phyloP scores from a whole-genome alignment of 306 rosid species.

The Malus orientalis region DNA sequence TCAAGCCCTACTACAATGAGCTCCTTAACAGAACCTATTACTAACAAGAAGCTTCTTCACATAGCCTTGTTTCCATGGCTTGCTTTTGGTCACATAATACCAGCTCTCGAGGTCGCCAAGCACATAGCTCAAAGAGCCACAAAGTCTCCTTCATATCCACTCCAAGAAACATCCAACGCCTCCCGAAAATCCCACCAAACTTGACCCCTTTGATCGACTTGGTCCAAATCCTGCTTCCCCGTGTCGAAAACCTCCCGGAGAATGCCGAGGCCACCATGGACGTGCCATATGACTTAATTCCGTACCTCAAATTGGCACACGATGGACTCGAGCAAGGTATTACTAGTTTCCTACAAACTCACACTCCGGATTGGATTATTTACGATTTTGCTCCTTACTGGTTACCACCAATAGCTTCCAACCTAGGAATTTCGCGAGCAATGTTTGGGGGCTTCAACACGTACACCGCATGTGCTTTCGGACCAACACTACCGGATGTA shows the following conservation, averaged over 20 bases:
- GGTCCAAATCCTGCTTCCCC: slow-evolving; percentile 16
- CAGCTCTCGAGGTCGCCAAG: slow-evolving; percentile 31
- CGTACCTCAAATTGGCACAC: slow-evolving; percentile 32
- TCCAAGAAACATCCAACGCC: slow-evolving; percentile 40
- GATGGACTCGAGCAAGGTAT: slow-evolving; percentile 37
- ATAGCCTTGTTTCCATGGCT: slow-evolving; percentile 44
- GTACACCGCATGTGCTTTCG: background rate
- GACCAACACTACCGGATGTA: background rate
- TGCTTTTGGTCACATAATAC: slow-evolving; percentile 40
- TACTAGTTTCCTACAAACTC: slow-evolving; percentile 13
- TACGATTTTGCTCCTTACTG: slow-evolving; percentile 33
- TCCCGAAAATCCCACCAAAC: slow-evolving; percentile 19
- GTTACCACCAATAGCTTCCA: background rate
- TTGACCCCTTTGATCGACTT: slow-evolving; percentile 12
- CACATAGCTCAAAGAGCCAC: slow-evolving; percentile 37
- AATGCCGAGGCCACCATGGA: slow-evolving; percentile 43
- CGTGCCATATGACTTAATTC: slow-evolving; percentile 29
- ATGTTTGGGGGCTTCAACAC: slow-evolving; percentile 33
- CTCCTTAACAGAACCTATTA: background rate
- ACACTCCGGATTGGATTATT: slow-evolving; percentile 49
- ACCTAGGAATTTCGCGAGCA: slow-evolving; percentile 16
- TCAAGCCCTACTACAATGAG: background rate
- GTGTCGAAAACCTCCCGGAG: slow-evolving; percentile 12
- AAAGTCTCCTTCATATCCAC: slow-evolving; percentile 33
- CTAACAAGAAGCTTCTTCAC: slow-evolving; percentile 25